Conservation (phyloP, 495 filamentous ascomycete genomes). For the Penicillium canescens region DNA sequence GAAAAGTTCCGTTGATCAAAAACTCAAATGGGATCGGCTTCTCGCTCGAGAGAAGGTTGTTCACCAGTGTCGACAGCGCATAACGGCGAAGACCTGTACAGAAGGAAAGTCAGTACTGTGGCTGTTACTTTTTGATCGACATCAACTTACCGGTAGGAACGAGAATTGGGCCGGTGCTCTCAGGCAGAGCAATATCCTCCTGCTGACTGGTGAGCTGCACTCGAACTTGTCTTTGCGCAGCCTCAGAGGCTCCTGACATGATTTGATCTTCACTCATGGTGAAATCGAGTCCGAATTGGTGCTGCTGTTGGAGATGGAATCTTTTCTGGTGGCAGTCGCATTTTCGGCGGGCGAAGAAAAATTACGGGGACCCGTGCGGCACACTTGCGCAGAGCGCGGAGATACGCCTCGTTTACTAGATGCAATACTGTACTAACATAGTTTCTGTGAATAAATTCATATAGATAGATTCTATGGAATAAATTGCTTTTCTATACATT, state of each 20-base stretch:
- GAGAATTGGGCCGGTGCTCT: conserved; percentile 61
- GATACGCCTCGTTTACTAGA: conserved; percentile 23
- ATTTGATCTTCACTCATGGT: conserved; percentile 35
- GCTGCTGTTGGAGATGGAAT: conserved; percentile 12
- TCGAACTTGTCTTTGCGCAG: conserved; percentile 54
- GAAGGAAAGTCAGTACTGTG: conserved; percentile 12
- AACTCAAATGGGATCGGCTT: conserved; percentile 93
- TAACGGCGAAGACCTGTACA: conserved; percentile 78
- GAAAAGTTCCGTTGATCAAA: conserved; percentile 85
- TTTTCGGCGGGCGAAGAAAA: conserved; percentile 40
- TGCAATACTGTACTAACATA: not conserved
- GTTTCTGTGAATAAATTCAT: not conserved
- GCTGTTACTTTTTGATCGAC: not conserved
- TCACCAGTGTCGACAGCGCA: conserved; percentile 88
- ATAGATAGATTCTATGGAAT: not conserved
- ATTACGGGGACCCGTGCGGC: conserved; percentile 49
- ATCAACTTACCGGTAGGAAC: conserved; percentile 60
- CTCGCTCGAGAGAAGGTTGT: conserved; percentile 78
- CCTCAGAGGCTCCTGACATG: conserved; percentile 24
- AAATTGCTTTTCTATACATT: not conserved
- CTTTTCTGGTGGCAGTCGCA: conserved; percentile 30
- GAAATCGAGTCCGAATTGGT: conserved; percentile 12
- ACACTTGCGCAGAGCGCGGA: conserved; percentile 45
- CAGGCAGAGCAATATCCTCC: conserved; percentile 59
- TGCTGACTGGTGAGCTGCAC: conserved; percentile 60